A percentile compares a stretch with the other conserved stretches of the same genome.
phyloP scores from a whole-genome alignment of 148 eudicot genomes.

The Drosera capensis region DNA sequence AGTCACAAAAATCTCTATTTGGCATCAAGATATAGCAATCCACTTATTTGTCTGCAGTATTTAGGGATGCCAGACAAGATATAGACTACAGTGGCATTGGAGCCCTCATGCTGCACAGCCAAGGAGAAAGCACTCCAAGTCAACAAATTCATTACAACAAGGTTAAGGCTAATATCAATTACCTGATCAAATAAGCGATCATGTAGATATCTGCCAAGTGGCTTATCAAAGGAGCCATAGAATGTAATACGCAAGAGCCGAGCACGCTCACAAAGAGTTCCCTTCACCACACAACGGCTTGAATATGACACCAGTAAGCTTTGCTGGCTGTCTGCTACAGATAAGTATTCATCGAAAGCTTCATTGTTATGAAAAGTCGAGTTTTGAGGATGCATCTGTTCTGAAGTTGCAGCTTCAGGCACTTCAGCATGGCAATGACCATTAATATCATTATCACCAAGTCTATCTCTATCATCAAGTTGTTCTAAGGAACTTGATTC shows the following conservation, averaged over 20 bases:
- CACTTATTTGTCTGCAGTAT: background rate
- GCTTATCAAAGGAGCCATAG: constrained; percentile 91
- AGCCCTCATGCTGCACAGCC: background rate
- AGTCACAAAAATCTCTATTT: background rate
- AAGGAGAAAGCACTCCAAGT: background rate
- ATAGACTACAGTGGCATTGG: background rate
- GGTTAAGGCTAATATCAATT: constrained; percentile 2
- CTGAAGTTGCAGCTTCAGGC: constrained; percentile 12
- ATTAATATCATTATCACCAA: constrained; percentile 6
- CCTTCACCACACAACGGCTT: constrained; percentile 73
- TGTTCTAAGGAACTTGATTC: constrained; percentile 7
- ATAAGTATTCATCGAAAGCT: constrained; percentile 29
- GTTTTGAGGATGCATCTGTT: constrained; percentile 18
- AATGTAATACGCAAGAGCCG: constrained; percentile 75
- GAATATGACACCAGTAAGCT: constrained; percentile 91
- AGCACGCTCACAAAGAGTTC: constrained; percentile 87
- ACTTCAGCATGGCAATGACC: constrained; percentile 17
- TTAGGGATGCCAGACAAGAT: background rate
- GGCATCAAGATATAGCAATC: background rate
- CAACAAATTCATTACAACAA: background rate
- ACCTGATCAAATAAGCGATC: constrained; percentile 93
- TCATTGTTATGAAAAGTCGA: constrained; percentile 23
- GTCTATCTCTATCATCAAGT: constrained; percentile 9
- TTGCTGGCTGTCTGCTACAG: constrained; percentile 52
- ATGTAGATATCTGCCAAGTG: constrained; percentile 72